Evolutionary conservation across 345 rosid genomes (phyloP).

Genomic region (Rhodamnia rubescens): DNA sequence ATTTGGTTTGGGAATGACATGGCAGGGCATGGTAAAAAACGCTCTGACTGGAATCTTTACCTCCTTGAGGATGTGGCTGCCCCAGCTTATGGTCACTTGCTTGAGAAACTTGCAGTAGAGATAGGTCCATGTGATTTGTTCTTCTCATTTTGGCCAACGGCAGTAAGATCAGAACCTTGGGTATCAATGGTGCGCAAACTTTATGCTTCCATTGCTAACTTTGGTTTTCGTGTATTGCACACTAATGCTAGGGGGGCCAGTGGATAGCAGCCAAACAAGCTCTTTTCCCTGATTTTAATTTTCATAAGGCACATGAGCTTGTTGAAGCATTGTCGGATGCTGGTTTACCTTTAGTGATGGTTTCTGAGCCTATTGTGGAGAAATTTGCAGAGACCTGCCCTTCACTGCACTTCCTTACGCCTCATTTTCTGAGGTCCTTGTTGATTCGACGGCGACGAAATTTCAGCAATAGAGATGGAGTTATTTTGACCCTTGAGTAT

Average conservation of each 20-base stretch:
- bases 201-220: constrained; percentile 54
- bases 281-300: constrained; percentile 76
- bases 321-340: constrained; percentile 71
- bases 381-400: constrained; percentile 65
- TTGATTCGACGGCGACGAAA: constrained; percentile 66
- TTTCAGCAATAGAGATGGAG: constrained; percentile 50
- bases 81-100: constrained; percentile 88
- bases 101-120: constrained; percentile 70
- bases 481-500: constrained; percentile 71
- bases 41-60: constrained; percentile 91
- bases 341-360: constrained; percentile 63
- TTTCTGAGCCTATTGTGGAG: constrained; percentile 57
- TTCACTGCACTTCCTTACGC: constrained; percentile 64
- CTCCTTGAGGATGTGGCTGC: constrained; percentile 74
- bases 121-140: constrained; percentile 72
- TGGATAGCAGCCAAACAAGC: constrained; percentile 93
- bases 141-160: constrained; percentile 83
- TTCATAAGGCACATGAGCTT: constrained; percentile 55
- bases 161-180: constrained; percentile 73
- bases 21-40: constrained; percentile 91
- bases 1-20: constrained; percentile 99
- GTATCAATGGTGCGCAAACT: constrained; percentile 70
- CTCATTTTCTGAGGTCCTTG: constrained; percentile 58
- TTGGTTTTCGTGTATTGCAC: constrained; percentile 60
- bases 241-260: constrained; percentile 89